Conservation (phyloP, 257 asterid species). For the Marsdenia floribunda region DNA sequence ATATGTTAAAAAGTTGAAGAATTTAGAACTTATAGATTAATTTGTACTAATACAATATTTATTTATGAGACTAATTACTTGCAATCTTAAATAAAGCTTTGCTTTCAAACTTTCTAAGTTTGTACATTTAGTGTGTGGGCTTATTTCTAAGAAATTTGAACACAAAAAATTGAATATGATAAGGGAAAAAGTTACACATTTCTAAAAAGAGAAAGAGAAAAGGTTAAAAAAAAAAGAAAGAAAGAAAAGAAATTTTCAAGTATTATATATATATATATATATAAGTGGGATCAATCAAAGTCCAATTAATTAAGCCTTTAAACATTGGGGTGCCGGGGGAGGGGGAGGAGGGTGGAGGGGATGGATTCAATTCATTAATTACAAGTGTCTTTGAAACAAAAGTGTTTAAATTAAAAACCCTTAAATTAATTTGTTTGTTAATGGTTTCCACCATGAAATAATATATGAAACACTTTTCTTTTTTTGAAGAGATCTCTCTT, state of each 20-base stretch:
- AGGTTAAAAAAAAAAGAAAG: neutral
- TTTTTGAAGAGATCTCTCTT: constrained; percentile 31
- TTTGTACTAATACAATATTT: too few relatives aligned
- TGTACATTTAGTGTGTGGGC: neutral
- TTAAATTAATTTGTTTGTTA: constrained; percentile 19
- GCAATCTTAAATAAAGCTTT: too few relatives aligned
- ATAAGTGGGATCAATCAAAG: constrained; percentile 23
- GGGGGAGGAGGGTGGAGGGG: too few relatives aligned
- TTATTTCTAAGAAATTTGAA: neutral
- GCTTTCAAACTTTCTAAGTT: neutral
- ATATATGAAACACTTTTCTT: constrained; percentile 22
- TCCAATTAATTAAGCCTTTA: constrained; percentile 21
- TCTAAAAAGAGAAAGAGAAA: neutral
- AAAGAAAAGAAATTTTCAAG: too few relatives aligned
- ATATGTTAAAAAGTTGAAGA: too few relatives aligned
- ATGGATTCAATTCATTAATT: constrained; percentile 28
- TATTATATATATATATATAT: neutral
- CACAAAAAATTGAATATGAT: neutral
- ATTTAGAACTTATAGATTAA: too few relatives aligned
- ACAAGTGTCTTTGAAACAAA: constrained; percentile 35
- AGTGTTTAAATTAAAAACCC: neutral
- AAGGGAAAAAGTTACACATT: neutral
- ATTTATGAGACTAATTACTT: too few relatives aligned
- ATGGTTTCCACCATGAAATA: constrained; percentile 62
- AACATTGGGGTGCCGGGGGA: constrained; percentile 10